Conservation (phyloP, 768 basidiomycete species). For the Termitomyces sp. region DNA sequence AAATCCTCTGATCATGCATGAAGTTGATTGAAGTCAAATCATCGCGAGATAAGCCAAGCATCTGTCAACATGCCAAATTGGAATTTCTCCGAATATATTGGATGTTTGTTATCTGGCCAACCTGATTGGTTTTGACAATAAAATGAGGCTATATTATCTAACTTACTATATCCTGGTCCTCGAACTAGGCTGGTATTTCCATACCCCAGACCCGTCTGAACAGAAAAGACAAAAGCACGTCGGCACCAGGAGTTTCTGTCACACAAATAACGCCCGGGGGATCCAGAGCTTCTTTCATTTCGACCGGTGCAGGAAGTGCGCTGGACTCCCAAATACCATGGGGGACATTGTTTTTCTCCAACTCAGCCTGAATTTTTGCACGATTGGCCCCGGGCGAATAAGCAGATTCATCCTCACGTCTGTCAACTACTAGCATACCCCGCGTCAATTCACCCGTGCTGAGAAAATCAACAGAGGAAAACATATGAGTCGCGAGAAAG, state of each 20-base stretch:
- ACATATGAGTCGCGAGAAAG: not conserved
- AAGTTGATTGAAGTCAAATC: slow-evolving; percentile 21
- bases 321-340: slow-evolving; percentile 41
- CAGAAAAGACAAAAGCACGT: slow-evolving; percentile 40
- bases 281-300: slow-evolving; percentile 29
- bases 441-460: slow-evolving; percentile 73
- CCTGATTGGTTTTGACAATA: slow-evolving; percentile 2
- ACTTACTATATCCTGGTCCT: not conserved
- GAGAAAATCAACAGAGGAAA: not conserved
- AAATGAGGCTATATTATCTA: not conserved
- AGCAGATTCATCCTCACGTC: slow-evolving; percentile 58
- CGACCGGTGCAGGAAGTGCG: slow-evolving; percentile 49
- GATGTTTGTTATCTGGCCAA: slow-evolving; percentile 1
- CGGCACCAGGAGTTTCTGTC: slow-evolving; percentile 60
- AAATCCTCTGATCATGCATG: slow-evolving; percentile 19
- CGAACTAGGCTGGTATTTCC: not conserved
- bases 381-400: slow-evolving; percentile 65
- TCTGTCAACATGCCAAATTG: not conserved
- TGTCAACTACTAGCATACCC: slow-evolving; percentile 84
- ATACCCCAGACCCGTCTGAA: slow-evolving; percentile 54
- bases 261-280: slow-evolving; percentile 40
- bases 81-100: not conserved
- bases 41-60: slow-evolving; percentile 13
- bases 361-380: slow-evolving; percentile 50
- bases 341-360: slow-evolving; percentile 29